Conservation (phyloP, 192 early-diverging fungal species). For the Coemansia sp. region DNA sequence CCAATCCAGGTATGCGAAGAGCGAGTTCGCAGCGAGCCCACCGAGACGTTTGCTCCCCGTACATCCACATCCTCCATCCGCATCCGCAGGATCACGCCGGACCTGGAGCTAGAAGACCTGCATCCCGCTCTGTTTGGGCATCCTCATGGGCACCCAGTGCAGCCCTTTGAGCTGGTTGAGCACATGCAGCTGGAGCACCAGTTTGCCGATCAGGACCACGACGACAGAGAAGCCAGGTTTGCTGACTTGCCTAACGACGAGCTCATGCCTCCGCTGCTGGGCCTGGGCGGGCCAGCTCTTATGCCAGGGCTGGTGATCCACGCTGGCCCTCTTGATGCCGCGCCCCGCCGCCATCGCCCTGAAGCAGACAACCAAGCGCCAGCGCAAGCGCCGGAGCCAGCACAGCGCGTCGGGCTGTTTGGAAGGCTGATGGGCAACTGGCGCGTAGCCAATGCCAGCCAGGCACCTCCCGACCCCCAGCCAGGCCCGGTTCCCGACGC, state of each 20-base stretch:
- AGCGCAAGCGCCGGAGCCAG: not conserved
- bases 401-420: slow-evolving; percentile 12
- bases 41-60: slow-evolving; percentile 4
- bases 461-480: slow-evolving; percentile 35
- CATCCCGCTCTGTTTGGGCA: not conserved
- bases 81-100: not conserved
- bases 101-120: not conserved
- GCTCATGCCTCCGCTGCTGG: not conserved
- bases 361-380: not conserved
- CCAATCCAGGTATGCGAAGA: slow-evolving; percentile 33
- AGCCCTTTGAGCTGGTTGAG: slow-evolving; percentile 1
- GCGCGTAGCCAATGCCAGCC: slow-evolving; percentile 19
- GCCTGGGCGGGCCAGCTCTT: not conserved
- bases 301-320: slow-evolving; percentile 5
- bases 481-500: slow-evolving; percentile 32
- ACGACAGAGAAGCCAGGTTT: not conserved
- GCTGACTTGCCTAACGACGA: not conserved
- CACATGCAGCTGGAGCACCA: slow-evolving; percentile 3
- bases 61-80: slow-evolving; percentile 2
- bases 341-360: not conserved
- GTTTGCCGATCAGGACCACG: not conserved
- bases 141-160: not conserved
- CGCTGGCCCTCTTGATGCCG: not conserved
- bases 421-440: slow-evolving; percentile 33
- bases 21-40: slow-evolving; percentile 23